Base-by-base conservation (phyloP, 225 moss, liverwort and hornwort species). In the Bryum argenteum region DNA sequence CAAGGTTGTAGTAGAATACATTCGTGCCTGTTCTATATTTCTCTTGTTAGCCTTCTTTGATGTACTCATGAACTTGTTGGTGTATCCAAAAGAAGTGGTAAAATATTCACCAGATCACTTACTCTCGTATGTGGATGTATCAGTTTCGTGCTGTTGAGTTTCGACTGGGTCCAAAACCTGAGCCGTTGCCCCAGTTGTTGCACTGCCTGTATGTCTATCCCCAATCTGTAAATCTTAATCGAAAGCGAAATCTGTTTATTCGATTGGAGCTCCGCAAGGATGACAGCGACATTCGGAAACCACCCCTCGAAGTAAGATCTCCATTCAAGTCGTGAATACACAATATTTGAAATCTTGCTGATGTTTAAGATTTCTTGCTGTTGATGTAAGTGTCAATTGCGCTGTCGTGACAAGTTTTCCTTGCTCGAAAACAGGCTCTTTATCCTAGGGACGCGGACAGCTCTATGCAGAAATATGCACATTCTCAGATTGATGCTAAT, bases 71-170 rank as follows among this genome's bases (percentile, higher is more conserved):
- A 11, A 76, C 16, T 71, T 24, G 10, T 37, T 73, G 42, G 15
- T 72, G 33, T 10, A 14, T 57, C 39, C 63, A 44, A 40, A 41
- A 59, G 18, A 68, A 53, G 11, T 59, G 57, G 39, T 71, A 61
- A 40, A 42, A 63, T 48, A 21, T 41, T 64, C 69, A 22, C 61
- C 65, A 61, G 66, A 61, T 51, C 51, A 33, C 58, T 47, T 60
- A 21, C 43, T 67, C 65, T 66, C 61, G 70, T 37, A 50, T 75
- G 14, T 79, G 77, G 61, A 50, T 79, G 58, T 80, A 79, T 72
- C 94, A 97, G 94, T 98, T 94, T 80, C 88, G 90, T 67, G 94
- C 98, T 69, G 81, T 98, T 82, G 98, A 98, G 74, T 94, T 98
- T 87, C 92, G 92, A 67, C 69, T 85, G 42, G 80, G 92, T 69